These are phyloP conservation scores for Manihot esculenta DNA, from an alignment of 441 rosid genomes.

Conservation along the genomic window DNA sequence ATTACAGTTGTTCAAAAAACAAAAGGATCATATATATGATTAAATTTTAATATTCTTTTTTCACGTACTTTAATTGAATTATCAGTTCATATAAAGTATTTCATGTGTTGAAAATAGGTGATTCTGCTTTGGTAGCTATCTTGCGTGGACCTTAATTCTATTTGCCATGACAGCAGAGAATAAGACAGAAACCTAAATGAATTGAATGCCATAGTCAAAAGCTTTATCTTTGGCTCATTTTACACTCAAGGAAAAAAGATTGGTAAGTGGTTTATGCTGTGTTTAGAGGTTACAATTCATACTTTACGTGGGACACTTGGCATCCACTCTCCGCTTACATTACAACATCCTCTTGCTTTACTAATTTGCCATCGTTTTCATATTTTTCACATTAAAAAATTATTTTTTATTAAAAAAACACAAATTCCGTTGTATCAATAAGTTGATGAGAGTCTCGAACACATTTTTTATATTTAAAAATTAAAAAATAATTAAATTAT, in stretches of 20 bases:
- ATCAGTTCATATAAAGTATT: no score
- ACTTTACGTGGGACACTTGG: slow-evolving; percentile 28
- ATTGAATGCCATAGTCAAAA: slow-evolving; percentile 21
- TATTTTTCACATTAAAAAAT: no score
- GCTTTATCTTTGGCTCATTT: slow-evolving; percentile 6
- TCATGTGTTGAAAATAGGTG: background rate
- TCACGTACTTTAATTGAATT: no score
- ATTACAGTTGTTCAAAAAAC: no score
- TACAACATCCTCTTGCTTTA: background rate
- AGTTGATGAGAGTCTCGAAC: no score
- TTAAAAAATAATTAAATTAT: no score
- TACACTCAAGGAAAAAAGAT: background rate
- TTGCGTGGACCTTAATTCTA: slow-evolving; percentile 8
- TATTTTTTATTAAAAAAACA: no score
- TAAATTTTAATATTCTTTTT: no score
- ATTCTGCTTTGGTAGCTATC: background rate
- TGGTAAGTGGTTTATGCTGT: background rate
- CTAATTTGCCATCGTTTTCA: no score
- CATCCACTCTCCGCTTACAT: background rate
- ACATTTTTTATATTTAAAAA: no score
- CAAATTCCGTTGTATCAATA: no score
- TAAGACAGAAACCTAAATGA: slow-evolving; percentile 6
- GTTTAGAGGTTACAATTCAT: slow-evolving; percentile 21
- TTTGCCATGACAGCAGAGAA: background rate
- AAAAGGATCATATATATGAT: no score